Percentiles rank a stretch among this genome's conserved stretches.
These are phyloP conservation scores for Physcomitrellopsis africana DNA, from an alignment of 225 moss, liverwort and hornwort genomes.

Conservation along the genomic window DNA sequence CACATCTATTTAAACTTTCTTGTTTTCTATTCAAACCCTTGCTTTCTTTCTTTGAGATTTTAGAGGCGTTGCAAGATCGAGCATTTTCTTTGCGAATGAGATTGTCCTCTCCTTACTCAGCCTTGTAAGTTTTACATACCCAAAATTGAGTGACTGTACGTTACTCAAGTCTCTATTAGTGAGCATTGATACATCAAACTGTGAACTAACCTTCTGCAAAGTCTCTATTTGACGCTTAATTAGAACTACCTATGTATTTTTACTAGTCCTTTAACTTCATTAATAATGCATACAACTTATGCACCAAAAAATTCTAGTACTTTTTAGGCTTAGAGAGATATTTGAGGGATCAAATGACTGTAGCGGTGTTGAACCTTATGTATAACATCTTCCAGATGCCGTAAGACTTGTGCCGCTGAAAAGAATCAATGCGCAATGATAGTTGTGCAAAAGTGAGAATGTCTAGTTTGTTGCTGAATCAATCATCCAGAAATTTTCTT, in stretches of 20 bases:
- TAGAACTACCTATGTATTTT: background rate
- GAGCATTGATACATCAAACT: constrained; percentile 25
- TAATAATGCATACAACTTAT: constrained; percentile 6
- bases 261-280: background rate
- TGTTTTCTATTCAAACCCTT: constrained; percentile 40
- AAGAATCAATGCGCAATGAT: background rate
- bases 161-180: constrained; percentile 27
- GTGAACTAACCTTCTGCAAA: constrained; percentile 15
- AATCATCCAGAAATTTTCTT: background rate
- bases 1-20: constrained; percentile 35
- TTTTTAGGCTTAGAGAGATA: background rate
- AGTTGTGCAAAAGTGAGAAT: background rate
- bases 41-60: constrained; percentile 47
- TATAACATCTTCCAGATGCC: background rate
- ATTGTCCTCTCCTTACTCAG: constrained; percentile 43
- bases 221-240: background rate
- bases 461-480: background rate
- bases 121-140: constrained; percentile 57
- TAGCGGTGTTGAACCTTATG: background rate
- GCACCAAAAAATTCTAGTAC: background rate
- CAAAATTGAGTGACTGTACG: constrained; percentile 51
- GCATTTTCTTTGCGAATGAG: constrained; percentile 61
- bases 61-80: constrained; percentile 62
- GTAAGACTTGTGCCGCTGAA: background rate
- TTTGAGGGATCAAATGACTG: background rate